Conservation (phyloP, 2,329 filamentous ascomycete genomes). For the Fusarium virguliforme region DNA sequence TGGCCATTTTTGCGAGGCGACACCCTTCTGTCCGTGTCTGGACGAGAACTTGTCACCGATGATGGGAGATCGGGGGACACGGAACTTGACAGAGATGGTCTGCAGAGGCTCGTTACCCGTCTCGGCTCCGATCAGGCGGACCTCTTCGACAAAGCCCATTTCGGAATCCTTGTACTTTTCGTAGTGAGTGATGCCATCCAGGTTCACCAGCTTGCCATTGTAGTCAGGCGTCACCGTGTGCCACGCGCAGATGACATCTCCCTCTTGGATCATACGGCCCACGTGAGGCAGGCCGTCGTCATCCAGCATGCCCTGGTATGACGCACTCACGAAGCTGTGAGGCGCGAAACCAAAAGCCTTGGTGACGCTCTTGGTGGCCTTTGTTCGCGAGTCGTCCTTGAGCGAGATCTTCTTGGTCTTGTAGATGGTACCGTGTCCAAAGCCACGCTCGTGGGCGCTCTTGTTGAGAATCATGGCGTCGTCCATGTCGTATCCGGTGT, state of each 20-base stretch:
- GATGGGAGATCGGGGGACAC: conserved; percentile 89
- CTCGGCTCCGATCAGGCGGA: conserved; percentile 90
- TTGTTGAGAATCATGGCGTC: conserved; percentile 99
- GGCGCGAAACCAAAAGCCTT: conserved; percentile 95
- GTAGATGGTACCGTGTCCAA: conserved; percentile 96
- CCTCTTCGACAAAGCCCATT: conserved; percentile 90
- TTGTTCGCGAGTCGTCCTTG: conserved; percentile 81
- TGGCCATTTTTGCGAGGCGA: conserved; percentile 96
- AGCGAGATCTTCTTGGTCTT: conserved; percentile 95
- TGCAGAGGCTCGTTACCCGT: conserved; percentile 87
- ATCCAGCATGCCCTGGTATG: conserved; percentile 82
- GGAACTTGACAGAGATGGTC: conserved; percentile 92
- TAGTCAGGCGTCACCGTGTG: conserved; percentile 89
- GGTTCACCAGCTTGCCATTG: conserved; percentile 84
- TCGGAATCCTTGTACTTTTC: conserved; percentile 97
- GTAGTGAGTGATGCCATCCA: conserved; percentile 87
- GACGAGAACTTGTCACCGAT: conserved; percentile 99
- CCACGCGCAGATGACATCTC: conserved; percentile 89
- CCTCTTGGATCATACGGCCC: conserved; percentile 83
- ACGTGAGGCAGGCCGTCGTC: conserved; percentile 89
- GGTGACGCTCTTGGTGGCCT: conserved; percentile 77
- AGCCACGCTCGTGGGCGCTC: conserved; percentile 94
- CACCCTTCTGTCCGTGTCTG: conserved; percentile 98
- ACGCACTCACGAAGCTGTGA: conserved; percentile 78
- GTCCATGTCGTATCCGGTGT: conserved; percentile 99